Conservation (phyloP, 2,329 filamentous ascomycete species). For the Colletotrichum neosansevieriae region DNA sequence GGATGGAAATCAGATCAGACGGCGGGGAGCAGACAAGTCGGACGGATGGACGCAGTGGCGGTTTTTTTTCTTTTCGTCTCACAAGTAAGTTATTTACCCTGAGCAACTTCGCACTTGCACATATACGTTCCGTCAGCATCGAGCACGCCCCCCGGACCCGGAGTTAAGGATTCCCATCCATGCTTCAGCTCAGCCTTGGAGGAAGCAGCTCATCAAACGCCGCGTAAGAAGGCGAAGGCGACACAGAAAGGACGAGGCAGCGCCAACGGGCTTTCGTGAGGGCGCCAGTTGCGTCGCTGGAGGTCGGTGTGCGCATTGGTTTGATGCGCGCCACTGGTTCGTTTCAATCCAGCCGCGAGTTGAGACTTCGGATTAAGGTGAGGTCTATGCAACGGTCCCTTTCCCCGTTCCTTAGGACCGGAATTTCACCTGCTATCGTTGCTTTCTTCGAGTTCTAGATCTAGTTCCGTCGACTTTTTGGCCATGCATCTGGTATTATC, state of each 20-base stretch:
- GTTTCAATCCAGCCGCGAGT: slow-evolving; percentile 16
- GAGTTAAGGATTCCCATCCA: background rate
- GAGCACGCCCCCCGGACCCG: background rate
- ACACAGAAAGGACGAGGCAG: background rate
- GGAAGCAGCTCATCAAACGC: background rate
- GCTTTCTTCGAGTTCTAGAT: no score
- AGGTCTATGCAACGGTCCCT: slow-evolving; percentile 20
- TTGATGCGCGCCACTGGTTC: slow-evolving; percentile 18
- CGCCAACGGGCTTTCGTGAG: background rate
- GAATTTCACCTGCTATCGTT: no score
- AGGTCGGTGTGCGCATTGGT: background rate
- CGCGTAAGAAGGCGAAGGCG: background rate
- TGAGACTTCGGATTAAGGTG: slow-evolving; percentile 12
- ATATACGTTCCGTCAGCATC: background rate
- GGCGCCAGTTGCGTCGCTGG: slow-evolving; percentile 16
- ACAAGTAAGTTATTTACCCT: background rate
- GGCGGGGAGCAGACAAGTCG: background rate
- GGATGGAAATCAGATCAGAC: slow-evolving; percentile 8
- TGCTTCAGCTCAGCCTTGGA: slow-evolving; percentile 12
- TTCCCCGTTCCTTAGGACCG: background rate
- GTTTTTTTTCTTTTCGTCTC: background rate
- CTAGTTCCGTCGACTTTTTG: background rate
- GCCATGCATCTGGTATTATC: no score
- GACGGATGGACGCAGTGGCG: slow-evolving; percentile 1
- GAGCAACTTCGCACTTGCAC: no score